These are phyloP conservation scores for Mariannaea sp. DNA, from an alignment of 2,329 filamentous ascomycete genomes.

Conservation along the genomic window DNA sequence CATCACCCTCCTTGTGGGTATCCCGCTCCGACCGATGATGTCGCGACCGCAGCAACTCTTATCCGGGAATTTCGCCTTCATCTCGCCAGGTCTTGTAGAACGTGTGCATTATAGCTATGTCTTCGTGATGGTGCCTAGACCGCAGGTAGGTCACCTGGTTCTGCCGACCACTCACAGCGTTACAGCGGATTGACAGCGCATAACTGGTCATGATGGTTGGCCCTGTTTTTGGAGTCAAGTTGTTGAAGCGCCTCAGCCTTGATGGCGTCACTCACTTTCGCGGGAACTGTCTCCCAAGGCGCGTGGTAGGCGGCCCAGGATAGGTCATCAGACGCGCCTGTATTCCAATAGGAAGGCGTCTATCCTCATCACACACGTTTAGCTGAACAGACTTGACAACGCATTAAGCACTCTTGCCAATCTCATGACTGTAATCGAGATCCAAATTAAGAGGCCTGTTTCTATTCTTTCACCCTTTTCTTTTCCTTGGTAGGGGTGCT, in stretches of 20 bases:
- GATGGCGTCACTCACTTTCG: constrained; percentile 31
- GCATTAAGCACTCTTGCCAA: constrained; percentile 34
- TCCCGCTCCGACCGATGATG: constrained; percentile 13
- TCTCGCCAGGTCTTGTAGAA: constrained; percentile 6
- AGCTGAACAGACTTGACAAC: constrained; percentile 30
- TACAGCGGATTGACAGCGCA: constrained; percentile 22
- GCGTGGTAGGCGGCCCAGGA: constrained; percentile 28
- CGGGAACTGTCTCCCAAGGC: constrained; percentile 27
- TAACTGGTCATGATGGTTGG: constrained; percentile 9
- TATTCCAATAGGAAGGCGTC: constrained; percentile 27
- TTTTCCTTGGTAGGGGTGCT: too few relatives aligned
- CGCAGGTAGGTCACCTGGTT: constrained; percentile 17
- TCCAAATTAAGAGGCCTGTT: constrained; percentile 24
- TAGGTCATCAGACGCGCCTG: constrained; percentile 34
- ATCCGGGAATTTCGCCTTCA: constrained; percentile 5
- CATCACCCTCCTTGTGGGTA: constrained; percentile 12
- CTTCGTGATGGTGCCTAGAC: constrained; percentile 18
- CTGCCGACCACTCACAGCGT: constrained; percentile 17
- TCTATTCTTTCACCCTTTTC: constrained; percentile 25
- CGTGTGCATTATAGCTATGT: not conserved
- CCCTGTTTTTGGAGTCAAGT: constrained; percentile 6
- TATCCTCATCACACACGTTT: constrained; percentile 17
- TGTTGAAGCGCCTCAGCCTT: constrained; percentile 26
- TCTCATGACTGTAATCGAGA: constrained; percentile 31
- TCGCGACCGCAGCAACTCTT: constrained; percentile 4